Evolutionary conservation across 352 stramenopile genomes (phyloP).

Genomic region (Pythium rishiriense): DNA sequence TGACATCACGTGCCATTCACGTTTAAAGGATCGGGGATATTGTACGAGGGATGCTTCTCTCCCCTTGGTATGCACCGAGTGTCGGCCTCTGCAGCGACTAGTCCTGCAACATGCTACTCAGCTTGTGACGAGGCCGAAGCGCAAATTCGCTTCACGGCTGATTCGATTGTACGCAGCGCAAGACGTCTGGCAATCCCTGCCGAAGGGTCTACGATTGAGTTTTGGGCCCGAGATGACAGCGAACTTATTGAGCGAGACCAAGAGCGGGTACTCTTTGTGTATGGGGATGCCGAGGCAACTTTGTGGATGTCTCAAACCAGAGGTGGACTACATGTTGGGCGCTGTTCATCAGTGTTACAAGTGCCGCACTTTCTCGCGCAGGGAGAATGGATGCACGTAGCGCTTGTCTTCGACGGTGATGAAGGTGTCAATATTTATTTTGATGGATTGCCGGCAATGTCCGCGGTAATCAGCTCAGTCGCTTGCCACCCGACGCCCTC

Average conservation of each 20-base stretch:
- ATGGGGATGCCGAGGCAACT: slow-evolving; percentile 23
- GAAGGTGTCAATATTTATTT: slow-evolving; percentile 31
- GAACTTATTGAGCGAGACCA: neutral
- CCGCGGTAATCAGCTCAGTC: slow-evolving; percentile 17
- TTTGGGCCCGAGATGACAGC: slow-evolving; percentile 32
- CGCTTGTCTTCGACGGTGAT: slow-evolving; percentile 27
- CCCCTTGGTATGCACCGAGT: slow-evolving; percentile 16
- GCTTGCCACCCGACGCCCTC: slow-evolving; percentile 31
- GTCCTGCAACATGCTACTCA: neutral
- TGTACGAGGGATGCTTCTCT: slow-evolving; percentile 36
- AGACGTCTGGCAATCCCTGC: slow-evolving; percentile 27
- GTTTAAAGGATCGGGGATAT: slow-evolving; percentile 34
- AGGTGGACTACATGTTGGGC: slow-evolving; percentile 31
- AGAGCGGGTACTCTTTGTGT: slow-evolving; percentile 38
- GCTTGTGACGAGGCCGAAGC: slow-evolving; percentile 9
- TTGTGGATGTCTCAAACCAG: slow-evolving; percentile 18
- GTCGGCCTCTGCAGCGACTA: neutral
- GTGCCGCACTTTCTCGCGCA: slow-evolving; percentile 35
- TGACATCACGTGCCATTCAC: neutral
- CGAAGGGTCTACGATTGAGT: slow-evolving; percentile 38
- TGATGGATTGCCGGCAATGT: slow-evolving; percentile 31
- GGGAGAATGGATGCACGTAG: slow-evolving; percentile 42
- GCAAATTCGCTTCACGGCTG: slow-evolving; percentile 38
- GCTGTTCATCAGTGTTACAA: slow-evolving; percentile 31
- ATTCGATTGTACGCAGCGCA: slow-evolving; percentile 30